These are phyloP conservation scores for Trichocladium uniseriatum DNA, from an alignment of 495 filamentous ascomycete species.

Conservation along the genomic window DNA sequence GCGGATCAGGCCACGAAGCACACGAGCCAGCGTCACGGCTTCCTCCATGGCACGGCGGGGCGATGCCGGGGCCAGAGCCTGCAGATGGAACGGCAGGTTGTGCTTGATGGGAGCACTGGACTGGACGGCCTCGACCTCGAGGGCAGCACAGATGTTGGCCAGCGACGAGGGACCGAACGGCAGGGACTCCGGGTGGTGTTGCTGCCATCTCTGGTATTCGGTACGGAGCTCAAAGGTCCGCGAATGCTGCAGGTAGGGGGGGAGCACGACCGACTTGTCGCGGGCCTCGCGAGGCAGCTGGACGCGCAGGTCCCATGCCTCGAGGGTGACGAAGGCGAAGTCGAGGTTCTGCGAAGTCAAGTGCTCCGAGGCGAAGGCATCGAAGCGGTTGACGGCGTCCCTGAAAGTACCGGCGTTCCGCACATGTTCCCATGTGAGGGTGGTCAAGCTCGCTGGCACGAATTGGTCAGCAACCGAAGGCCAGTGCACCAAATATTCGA, in stretches of 20 bases:
- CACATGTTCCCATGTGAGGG: slow-evolving; percentile 97
- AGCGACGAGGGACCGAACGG: slow-evolving; percentile 93
- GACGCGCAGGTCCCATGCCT: slow-evolving; percentile 96
- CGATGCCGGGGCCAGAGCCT: slow-evolving; percentile 93
- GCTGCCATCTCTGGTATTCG: slow-evolving; percentile 97
- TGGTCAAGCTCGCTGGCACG: slow-evolving; percentile 79
- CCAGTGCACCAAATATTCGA: not conserved
- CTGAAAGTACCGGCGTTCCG: slow-evolving; percentile 92
- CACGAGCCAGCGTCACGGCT: slow-evolving; percentile 84
- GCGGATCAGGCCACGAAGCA: slow-evolving; percentile 80
- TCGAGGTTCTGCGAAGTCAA: slow-evolving; percentile 76
- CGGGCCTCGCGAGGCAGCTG: slow-evolving; percentile 95
- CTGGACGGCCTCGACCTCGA: slow-evolving; percentile 95
- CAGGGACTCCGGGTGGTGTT: slow-evolving; percentile 92
- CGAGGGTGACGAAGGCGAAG: slow-evolving; percentile 95
- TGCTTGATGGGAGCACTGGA: slow-evolving; percentile 97
- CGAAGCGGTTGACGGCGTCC: slow-evolving; percentile 91
- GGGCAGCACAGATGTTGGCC: slow-evolving; percentile 92
- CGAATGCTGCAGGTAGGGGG: slow-evolving; percentile 95
- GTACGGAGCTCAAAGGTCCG: slow-evolving; percentile 92
- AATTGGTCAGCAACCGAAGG: slow-evolving; percentile 17
- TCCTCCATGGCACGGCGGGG: slow-evolving; percentile 96
- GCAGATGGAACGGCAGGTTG: slow-evolving; percentile 94
- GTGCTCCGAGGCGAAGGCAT: slow-evolving; percentile 83
- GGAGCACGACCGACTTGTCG: slow-evolving; percentile 93